Evolutionary conservation across 2,329 filamentous ascomycete genomes (phyloP).

Genomic region (Ophiosphaerella korrae): DNA sequence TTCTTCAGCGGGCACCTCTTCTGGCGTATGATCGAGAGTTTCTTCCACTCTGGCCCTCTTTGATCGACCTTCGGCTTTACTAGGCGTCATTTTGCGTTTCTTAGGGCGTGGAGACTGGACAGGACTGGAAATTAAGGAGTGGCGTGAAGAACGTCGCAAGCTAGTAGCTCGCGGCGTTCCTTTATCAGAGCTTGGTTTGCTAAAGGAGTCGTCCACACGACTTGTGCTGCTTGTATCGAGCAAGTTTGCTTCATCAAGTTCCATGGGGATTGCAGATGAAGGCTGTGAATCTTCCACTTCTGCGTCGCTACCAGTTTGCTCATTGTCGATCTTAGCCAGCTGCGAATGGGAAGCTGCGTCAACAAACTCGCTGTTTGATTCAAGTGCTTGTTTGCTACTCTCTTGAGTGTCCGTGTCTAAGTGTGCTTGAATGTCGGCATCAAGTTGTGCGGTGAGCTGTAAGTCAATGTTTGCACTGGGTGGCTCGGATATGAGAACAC

Average conservation of each 20-base stretch:
- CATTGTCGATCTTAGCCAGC: not conserved
- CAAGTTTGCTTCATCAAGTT: constrained; percentile 1
- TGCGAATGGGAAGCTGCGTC: constrained; percentile 29
- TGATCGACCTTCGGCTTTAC: constrained; percentile 11
- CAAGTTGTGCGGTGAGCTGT: constrained; percentile 42
- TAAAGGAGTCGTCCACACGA: constrained; percentile 47
- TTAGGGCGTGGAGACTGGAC: constrained; percentile 18
- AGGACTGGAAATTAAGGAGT: constrained; percentile 27
- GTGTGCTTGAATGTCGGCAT: constrained; percentile 40
- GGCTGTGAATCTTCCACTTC: constrained; percentile 31
- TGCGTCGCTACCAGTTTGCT: constrained; percentile 18
- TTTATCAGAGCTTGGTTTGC: constrained; percentile 17
- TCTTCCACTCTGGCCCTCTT: constrained; percentile 24
- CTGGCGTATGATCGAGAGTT: not conserved
- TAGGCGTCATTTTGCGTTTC: constrained; percentile 30
- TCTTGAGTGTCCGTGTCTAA: constrained; percentile 6
- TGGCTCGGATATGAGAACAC: constrained; percentile 26
- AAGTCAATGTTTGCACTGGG: constrained; percentile 41
- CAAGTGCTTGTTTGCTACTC: constrained; percentile 10
- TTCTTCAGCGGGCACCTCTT: not conserved
- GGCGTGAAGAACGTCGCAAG: constrained; percentile 35
- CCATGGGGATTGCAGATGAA: constrained; percentile 2
- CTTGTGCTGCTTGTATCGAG: constrained; percentile 31
- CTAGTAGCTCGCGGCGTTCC: constrained; percentile 23
- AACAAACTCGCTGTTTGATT: constrained; percentile 28